Base-by-base conservation (phyloP, 176 grass and related monocot species). In the Olyra latifolia region DNA sequence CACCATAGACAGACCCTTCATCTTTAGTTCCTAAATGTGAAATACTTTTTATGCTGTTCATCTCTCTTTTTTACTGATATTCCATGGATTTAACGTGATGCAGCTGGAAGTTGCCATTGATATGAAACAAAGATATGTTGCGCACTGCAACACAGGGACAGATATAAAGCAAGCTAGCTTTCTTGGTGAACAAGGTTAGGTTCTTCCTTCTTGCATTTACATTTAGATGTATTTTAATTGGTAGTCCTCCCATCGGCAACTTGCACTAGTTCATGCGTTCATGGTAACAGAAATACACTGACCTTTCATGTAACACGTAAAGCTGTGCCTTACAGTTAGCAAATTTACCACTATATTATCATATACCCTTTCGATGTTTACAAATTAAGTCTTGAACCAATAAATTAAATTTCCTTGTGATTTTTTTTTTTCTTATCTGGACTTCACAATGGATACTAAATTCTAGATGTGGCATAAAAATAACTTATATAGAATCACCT, bases 121-220 rank as follows among this genome's bases (percentile, higher is more conserved):
- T 89, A 93, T 93, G 96, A 95, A 93, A 78, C 91, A 89, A 93
- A 93, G 96, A 91, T 99, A 95, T 76, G 85, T 99, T 81, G 96
- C 84, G 15, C 96, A 99, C 41, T 95, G 93, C 79, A 99, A 99
- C 60, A 67, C 95, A 47, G 96, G 93, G 47, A 99, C 96, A 76
- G 96, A 99, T 84, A 99, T 99, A 84, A 95, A 99, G 50, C 96
- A 99, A 90, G 96, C 96, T 76, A 99, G 88, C 67, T 99, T 99
- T 91, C 90, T 99, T 66, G 93, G 96, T 24, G 90, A 89, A 69
- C 87, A 74, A 89, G 96, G 92, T 99, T 73, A 62, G 68, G 11
- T 29, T 77, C 5, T 88, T 78, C 27, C 20, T 79, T 82, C 57
- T 59, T 82, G 74, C 50, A 38, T 66, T 66, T 4, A 57, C 82